phyloP scores from a whole-genome alignment of 2,329 filamentous ascomycete genomes.

The Verticillium nonalfalfae region DNA sequence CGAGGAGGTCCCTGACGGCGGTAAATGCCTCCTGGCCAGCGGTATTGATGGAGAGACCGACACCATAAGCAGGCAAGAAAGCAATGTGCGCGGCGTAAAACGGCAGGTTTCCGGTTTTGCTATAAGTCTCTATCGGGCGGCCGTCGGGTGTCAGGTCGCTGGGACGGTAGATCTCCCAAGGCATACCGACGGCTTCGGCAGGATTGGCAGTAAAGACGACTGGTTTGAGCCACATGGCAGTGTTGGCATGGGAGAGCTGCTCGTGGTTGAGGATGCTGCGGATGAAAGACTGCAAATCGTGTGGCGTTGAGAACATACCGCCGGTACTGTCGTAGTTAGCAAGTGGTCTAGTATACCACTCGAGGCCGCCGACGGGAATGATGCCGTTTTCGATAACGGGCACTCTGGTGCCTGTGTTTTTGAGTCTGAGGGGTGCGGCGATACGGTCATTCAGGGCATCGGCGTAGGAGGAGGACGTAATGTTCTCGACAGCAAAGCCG shows the following conservation, averaged over 20 bases:
- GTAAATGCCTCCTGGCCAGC: constrained; percentile 18
- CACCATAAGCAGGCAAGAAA: constrained; percentile 26
- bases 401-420: constrained; percentile 27
- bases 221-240: constrained; percentile 40
- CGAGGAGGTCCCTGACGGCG: constrained; percentile 13
- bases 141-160: constrained; percentile 19
- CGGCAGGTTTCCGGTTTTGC: constrained; percentile 23
- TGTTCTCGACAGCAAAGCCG: constrained; percentile 13
- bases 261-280: constrained; percentile 32
- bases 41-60: constrained; percentile 29
- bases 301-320: constrained; percentile 34
- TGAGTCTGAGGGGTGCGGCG: constrained; percentile 33
- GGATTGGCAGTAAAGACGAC: constrained; percentile 28
- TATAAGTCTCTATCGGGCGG: constrained; percentile 24
- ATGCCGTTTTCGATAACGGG: constrained; percentile 20
- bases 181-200: constrained; percentile 27
- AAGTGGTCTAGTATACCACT: constrained; percentile 26
- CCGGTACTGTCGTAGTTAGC: constrained; percentile 27
- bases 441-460: constrained; percentile 28
- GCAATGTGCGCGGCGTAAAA: constrained; percentile 24
- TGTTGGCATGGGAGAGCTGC: constrained; percentile 28
- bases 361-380: constrained; percentile 25
- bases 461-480: constrained; percentile 12
- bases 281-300: constrained; percentile 33
- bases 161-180: constrained; percentile 26